Percentiles rank a stretch among this genome's conserved stretches.
These are phyloP conservation scores for Russula ochroleuca DNA, from an alignment of 768 basidiomycete species.

Conservation along the genomic window DNA sequence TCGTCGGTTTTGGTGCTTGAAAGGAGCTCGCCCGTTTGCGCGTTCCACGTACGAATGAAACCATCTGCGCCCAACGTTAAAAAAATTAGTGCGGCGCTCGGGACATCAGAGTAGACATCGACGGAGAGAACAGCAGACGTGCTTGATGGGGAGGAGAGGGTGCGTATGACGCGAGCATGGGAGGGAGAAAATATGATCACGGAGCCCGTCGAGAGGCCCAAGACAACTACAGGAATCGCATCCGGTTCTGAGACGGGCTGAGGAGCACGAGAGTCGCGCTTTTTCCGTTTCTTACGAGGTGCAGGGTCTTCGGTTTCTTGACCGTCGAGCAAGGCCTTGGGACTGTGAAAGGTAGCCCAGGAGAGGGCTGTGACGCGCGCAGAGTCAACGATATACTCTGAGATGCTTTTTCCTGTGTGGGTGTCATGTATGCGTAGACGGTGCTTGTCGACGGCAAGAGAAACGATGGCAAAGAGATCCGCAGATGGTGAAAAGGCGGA, in stretches of 20 bases:
- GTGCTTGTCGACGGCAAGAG: constrained; percentile 68
- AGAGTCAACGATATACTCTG: constrained; percentile 54
- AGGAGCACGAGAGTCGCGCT: constrained; percentile 37
- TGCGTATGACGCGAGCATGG: constrained; percentile 52
- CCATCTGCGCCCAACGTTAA: constrained; percentile 61
- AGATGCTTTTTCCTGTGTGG: constrained; percentile 47
- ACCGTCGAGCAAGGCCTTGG: constrained; percentile 29
- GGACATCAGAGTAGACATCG: constrained; percentile 34
- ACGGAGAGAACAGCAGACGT: constrained; percentile 51
- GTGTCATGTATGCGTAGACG: constrained; percentile 63
- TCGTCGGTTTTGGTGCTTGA: constrained; percentile 55
- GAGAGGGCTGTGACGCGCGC: constrained; percentile 51
- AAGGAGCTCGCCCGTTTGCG: constrained; percentile 45
- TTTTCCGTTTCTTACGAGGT: constrained; percentile 52
- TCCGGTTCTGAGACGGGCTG: constrained; percentile 30
- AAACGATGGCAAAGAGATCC: constrained; percentile 54
- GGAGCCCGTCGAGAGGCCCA: constrained; percentile 61
- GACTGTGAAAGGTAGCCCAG: constrained; percentile 45
- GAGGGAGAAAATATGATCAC: constrained; percentile 57
- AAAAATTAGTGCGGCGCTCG: constrained; percentile 36
- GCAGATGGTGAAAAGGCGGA: constrained; percentile 59
- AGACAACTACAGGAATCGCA: constrained; percentile 44
- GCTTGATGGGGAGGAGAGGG: constrained; percentile 52
- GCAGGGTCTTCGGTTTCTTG: constrained; percentile 34
- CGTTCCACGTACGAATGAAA: constrained; percentile 54